Evolutionary conservation across 106 monocot species (phyloP), one percentile per base, ranked within the genome.

Genomic region (Agapanthus africanus): DNA sequence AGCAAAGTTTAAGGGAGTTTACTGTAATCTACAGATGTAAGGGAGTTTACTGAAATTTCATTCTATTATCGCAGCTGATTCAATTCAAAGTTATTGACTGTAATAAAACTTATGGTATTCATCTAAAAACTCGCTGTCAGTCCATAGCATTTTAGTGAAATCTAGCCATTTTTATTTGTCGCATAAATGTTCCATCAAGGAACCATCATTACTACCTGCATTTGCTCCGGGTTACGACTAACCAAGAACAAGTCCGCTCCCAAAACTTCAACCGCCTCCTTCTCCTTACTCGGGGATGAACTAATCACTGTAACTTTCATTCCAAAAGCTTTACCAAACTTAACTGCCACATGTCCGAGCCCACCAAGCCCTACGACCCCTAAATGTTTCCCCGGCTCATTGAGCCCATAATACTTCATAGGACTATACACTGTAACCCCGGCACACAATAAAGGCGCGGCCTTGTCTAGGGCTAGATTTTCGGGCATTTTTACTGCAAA

Each of bases 251-350:
- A 25, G 31, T 63, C 63, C 0, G 90, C 93, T n/a, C 86, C 84
- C 23, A 90, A 44, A 22, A 57, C 50, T 63, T 82, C 82, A 22
- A 84, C 52, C 11, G 93, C 86, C 41, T 87, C 93, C 32, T 75
- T 64, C 51, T 80, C 81, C 70, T 93, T 90, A 25, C 21, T 52
- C 3, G 77, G 77, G 18, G 84, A 82, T 19, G 84, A 51, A 73
- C 86, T 93, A 47, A 93, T 86, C 22, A 93, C 87, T 3, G 84
- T 93, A 23, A 90, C 86, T 40, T 82, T 90, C 86, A 84, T 67
- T 14, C 90, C 93, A 54, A 93, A 79, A 0, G 89, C 86, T 84
- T 90, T 90, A 6, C 56, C 93, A 41, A 90, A 90, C 74, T 84
- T 89, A 4, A 93, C 86, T 0, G 93, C 93, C 2, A 93, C 82